Evolutionary conservation across 805 yeast species (phyloP), one percentile per base, ranked within the genome.

Genomic region (Wickerhamiella cacticola): DNA sequence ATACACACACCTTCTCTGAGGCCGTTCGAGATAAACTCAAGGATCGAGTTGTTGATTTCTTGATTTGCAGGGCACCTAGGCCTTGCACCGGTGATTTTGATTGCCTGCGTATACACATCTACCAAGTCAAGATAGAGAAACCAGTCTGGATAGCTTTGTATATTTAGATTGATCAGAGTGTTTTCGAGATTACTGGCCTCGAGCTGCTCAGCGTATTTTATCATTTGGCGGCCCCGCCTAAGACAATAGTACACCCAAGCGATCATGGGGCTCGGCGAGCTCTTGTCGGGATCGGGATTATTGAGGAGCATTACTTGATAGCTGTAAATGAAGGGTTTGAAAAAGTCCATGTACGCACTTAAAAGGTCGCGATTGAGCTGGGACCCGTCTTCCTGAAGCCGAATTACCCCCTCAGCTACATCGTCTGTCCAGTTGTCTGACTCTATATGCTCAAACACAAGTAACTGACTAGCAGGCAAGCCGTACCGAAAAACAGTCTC

Each of bases 71-170:
- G 21, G 45, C 26, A n/a, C 29, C 31, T n/a, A 26, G 7, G 3
- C 23, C 40, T 45, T 9, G 39, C n/a, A 12, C 42, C 47, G n/a
- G 29, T 12, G 21, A 3, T 21, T 10, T 33, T 13, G 19, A 36
- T 12, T 8, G 21, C 44, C 1, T 24, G 24, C 16, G 25, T 31
- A 6, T 39, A 41, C 35, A 21, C 31, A 8, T 16, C 28, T 1
- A 48, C 46, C 6, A 42, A 19, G 16, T 46, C 51, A 39, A 51
- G 18, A 31, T 38, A 45, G 3, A 49, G 38, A 10, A 41, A 22
- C 49, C 46, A 45, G 2, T 16, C 43, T 15, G 36, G 36, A 15
- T 31, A 31, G 19, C 36, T n/a, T 4, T 31, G 21, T 7, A 15
- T 5, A 4, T n/a, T 15, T 1, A 45, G 24, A 16, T 39, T 19